Evolutionary conservation across 2,329 filamentous ascomycete species (phyloP), one percentile per base, ranked within the genome.

Genomic region (Neofusicoccum kwambonambiense): DNA sequence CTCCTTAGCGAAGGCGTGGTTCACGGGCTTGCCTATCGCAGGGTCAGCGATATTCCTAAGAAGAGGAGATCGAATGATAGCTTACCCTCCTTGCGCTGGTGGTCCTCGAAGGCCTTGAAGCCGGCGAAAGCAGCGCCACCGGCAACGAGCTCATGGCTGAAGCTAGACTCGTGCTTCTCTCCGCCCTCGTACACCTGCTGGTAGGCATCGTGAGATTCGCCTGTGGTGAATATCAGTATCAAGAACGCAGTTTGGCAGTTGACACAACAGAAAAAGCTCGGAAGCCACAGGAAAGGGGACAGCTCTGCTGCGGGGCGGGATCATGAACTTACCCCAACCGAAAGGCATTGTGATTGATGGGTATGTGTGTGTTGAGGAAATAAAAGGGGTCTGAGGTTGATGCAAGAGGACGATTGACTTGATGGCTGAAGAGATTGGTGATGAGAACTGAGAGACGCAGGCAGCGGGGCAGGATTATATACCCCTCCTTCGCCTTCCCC

Each of bases 31-130:
- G 79, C 89, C 88, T 90, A 63, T 27, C 27, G 22, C 37, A 17
- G 22, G 13, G 39, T 62, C 15, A 66, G 64, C 17, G n/a, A 31
- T 3, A 34, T 31, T 4, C 19, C 3, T 51, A 13, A 31, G 27
- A 7, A 31, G 27, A 31, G 27, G 27, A 31, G 4, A 31, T 31
- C 27, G 27, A 31, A 1, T 5, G 13, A 8, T 22, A 13, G 7
- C 50, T 37, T 4, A 42, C 88, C 90, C 75, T 91, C 82, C 64
- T 79, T 82, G 72, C 89, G 88, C 81, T 93, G 89, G 71, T 86
- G 82, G 77, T 93, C 88, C 79, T 93, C 90, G 72, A 88, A 93
- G 22, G 88, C 81, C 83, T 92, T 92, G 85, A 94, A 90, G 71
- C 88, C 91, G 68, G 87, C 89, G 75, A 94, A 94, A 67, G 89